Evolutionary conservation across 306 rosid genomes (phyloP).

Genomic region (Lathyrus oleraceus): DNA sequence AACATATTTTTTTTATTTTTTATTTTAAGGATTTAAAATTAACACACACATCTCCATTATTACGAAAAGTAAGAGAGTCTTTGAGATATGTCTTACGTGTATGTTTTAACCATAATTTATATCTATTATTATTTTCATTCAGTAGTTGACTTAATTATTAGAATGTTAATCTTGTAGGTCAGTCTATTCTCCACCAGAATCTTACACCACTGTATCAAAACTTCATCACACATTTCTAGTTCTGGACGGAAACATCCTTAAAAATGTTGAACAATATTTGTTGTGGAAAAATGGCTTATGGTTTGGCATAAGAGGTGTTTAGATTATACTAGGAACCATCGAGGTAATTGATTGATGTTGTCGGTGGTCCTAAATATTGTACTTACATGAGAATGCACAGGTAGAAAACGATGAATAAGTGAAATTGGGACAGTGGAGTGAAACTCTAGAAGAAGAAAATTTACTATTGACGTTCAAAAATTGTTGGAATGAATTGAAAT

Average conservation of each 20-base stretch:
- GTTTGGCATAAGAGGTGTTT: background rate
- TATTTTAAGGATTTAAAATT: background rate
- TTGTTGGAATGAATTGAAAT: background rate
- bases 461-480: background rate
- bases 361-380: conserved; percentile 7
- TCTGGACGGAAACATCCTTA: background rate
- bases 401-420: background rate
- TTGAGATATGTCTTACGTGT: no score
- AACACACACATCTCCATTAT: no score
- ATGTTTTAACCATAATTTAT: no score
- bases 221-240: no score
- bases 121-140: no score
- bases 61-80: no score
- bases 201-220: no score
- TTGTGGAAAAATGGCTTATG: background rate
- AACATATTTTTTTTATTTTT: background rate
- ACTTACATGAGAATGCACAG: background rate
- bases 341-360: background rate
- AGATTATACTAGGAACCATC: background rate
- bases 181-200: no score
- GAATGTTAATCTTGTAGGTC: no score
- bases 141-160: no score
- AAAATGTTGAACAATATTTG: background rate
- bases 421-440: background rate
- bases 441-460: background rate